Evolutionary conservation across 2,329 filamentous ascomycete species (phyloP).

Genomic region (Myriosclerotinia scirpicola): DNA sequence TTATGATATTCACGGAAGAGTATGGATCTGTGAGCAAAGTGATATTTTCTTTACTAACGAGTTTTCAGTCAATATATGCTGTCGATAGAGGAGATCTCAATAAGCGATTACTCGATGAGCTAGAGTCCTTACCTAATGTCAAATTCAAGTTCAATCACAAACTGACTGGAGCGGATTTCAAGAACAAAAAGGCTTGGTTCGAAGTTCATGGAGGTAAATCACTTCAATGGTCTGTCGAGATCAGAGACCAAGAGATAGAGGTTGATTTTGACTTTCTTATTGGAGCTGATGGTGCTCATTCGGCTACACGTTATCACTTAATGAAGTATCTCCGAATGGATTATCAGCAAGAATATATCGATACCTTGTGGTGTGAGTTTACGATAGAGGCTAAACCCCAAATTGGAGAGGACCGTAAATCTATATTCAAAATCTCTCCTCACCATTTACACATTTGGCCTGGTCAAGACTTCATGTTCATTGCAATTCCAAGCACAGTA

Average conservation of each 20-base stretch:
- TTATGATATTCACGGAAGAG: constrained; percentile 86
- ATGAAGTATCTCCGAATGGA: constrained; percentile 94
- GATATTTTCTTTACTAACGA: constrained; percentile 8
- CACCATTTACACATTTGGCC: constrained; percentile 99
- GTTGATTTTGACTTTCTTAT: constrained; percentile 90
- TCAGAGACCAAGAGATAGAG: constrained; percentile 63
- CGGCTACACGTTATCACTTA: constrained; percentile 83
- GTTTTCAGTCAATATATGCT: constrained; percentile 72
- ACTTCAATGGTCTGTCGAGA: constrained; percentile 28
- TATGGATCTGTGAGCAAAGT: constrained; percentile 43
- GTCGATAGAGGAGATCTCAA: constrained; percentile 85
- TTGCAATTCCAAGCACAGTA: constrained; percentile 73
- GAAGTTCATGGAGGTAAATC: constrained; percentile 54
- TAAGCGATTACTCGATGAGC: constrained; percentile 75
- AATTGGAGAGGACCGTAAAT: constrained; percentile 39
- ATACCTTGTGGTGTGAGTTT: constrained; percentile 97
- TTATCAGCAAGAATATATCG: constrained; percentile 92
- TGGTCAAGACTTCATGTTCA: constrained; percentile 93
- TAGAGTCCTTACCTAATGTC: constrained; percentile 85
- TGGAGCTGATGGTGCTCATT: constrained; percentile 93
- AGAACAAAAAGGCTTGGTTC: constrained; percentile 79
- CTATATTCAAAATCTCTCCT: constrained; percentile 75
- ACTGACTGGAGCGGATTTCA: constrained; percentile 85
- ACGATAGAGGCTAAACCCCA: constrained; percentile 53
- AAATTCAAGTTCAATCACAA: constrained; percentile 92